phyloP scores from a whole-genome alignment of 306 rosid genomes.

The Betula pendula region DNA sequence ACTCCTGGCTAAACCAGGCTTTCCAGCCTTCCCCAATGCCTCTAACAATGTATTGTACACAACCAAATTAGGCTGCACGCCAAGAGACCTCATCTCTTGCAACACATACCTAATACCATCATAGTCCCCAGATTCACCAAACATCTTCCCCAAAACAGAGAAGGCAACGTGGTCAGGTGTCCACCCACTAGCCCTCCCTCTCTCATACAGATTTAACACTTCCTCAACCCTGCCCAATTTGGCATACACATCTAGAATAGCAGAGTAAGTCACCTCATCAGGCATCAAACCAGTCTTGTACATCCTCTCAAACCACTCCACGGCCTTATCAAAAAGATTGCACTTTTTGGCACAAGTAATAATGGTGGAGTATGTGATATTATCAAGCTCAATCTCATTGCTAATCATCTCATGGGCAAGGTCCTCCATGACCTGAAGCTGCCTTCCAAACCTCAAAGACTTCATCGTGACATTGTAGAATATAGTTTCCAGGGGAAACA shows the following conservation, averaged over 20 bases:
- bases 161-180: slow-evolving; percentile 75
- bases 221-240: slow-evolving; percentile 79
- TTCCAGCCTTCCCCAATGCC: slow-evolving; percentile 95
- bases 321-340: slow-evolving; percentile 63
- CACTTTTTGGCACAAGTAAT: slow-evolving; percentile 84
- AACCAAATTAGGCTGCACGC: slow-evolving; percentile 77
- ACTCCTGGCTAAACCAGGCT: slow-evolving; percentile 85
- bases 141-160: slow-evolving; percentile 88
- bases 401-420: slow-evolving; percentile 88
- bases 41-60: slow-evolving; percentile 92
- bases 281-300: slow-evolving; percentile 93
- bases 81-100: slow-evolving; percentile 80
- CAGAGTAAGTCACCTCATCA: slow-evolving; percentile 94
- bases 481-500: slow-evolving; percentile 81
- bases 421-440: slow-evolving; percentile 75
- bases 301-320: slow-evolving; percentile 95
- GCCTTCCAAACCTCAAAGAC: slow-evolving; percentile 86
- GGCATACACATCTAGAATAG: slow-evolving; percentile 90
- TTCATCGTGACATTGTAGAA: slow-evolving; percentile 97
- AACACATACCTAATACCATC: slow-evolving; percentile 87
- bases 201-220: slow-evolving; percentile 75
- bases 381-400: slow-evolving; percentile 57
- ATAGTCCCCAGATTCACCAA: slow-evolving; percentile 92
- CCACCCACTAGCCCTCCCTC: slow-evolving; percentile 96
- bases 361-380: slow-evolving; percentile 86